Evolutionary conservation across 768 basidiomycete species (phyloP).

Genomic region (Sporobolomyces phaffii): DNA sequence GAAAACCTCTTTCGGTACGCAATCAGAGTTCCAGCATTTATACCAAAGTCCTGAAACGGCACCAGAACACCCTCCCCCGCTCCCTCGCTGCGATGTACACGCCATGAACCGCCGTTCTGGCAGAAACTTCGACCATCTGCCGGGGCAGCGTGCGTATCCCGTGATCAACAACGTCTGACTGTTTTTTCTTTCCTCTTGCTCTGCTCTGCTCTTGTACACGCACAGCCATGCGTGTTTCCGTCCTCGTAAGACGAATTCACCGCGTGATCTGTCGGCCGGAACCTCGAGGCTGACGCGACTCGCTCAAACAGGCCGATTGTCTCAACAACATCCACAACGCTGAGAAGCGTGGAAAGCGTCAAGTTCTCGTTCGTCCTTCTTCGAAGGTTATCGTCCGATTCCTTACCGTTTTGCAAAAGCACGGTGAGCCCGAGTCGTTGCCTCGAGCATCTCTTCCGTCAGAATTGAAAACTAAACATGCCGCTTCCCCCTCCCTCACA

Average conservation of each 20-base stretch:
- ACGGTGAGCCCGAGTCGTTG: slow-evolving; percentile 63
- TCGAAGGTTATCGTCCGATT: slow-evolving; percentile 98
- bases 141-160: too few species aligned
- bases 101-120: too few species aligned
- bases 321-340: slow-evolving; percentile 66
- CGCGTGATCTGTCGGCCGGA: background rate
- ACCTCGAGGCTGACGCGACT: background rate
- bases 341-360: slow-evolving; percentile 98
- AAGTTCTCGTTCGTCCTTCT: slow-evolving; percentile 93
- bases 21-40: slow-evolving; percentile 16
- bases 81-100: background rate
- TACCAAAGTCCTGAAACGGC: slow-evolving; percentile 26
- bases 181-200: background rate
- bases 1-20: slow-evolving; percentile 13
- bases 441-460: too few species aligned
- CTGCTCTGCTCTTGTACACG: background rate
- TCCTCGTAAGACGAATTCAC: slow-evolving; percentile 23
- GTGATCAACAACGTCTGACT: background rate
- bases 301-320: slow-evolving; percentile 74
- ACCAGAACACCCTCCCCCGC: background rate
- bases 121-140: too few species aligned
- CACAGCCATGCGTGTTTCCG: slow-evolving; percentile 38
- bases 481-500: too few species aligned
- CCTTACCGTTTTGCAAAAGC: slow-evolving; percentile 96
- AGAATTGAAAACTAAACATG: background rate